Base-by-base conservation (phyloP, 176 grass and related monocot species). In the Elaeis guineensis region DNA sequence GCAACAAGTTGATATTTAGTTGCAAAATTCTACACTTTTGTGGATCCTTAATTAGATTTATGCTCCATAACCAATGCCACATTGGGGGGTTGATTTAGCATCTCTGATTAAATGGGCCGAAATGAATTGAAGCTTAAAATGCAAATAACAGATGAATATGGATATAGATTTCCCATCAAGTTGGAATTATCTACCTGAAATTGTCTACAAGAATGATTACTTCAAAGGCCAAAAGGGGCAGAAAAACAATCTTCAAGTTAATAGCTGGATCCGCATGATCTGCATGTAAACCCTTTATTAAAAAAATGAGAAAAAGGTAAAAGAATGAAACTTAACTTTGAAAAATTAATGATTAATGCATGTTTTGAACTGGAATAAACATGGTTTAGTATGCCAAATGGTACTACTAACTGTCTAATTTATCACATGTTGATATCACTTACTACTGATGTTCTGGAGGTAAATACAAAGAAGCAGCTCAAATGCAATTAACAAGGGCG, bases 231-330 rank as follows among this genome's bases (percentile, higher is more conserved):
- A 96, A 54, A 23, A 96, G 58, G 49, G 91, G 91, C 74, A 96
- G 83, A 69, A 96, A 90, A 15, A 96, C 86, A 59, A 96, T 82
- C 91, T 90, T 90, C 79, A 96, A 75, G 70, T 87, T 83, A 85
- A 84, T 69, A 65, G 78, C 62, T 9, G 69, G 68, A 30, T 79
- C 63, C 74, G 65, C 72, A 69, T 59, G 66, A 69, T 72, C 76
- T 82, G 72, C 16, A 22, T 52, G 55, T 0, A 69, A 51, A 44
- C 25, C 65, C 49, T 74, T 63, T 63, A 16, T 20, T 16, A 57
- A 75, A 26, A 54, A 24, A 32, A 55, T 55, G 6, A 35, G 19
- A 24, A 22, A 51, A n/a, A 48, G 57, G 0, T 16, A 69, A 22
- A 28, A 55, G 50, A 52, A 44, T 44, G 35, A 44, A 44, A 44